Evolutionary conservation across 257 asterid genomes (phyloP), one percentile per base, ranked within the genome.

Genomic region (Solanum chiquidenum): DNA sequence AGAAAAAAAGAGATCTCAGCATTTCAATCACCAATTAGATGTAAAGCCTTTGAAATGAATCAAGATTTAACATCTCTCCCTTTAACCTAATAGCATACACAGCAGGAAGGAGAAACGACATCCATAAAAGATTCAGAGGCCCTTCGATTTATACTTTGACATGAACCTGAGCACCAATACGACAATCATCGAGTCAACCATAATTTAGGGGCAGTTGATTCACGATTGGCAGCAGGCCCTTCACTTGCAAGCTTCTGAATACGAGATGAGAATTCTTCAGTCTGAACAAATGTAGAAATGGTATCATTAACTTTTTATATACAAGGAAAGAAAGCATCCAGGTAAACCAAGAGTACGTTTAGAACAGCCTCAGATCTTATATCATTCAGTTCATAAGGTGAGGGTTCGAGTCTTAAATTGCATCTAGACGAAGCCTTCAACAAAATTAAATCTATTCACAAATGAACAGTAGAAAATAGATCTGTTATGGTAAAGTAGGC

Each of bases 171-270:
- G 18, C 23, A 64, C 74, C 33, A 11, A 34, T 25, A 18, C 29
- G 13, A 83, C 58, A 60, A 16, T 87, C 87, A 72, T 92, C 93
- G 92, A 62, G 88, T 90, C 93, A 95, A 88, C 98, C 95, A 93
- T 79, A 91, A 94, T 90, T 91, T 95, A 7, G 95, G 92, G 86
- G 93, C 93, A 16, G 74, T 88, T 52, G 83, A 73, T 66, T 92
- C 96, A 6, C 91, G 92, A 69, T 92, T 93, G 3, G 92, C 92
- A 62, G 92, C 83, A 85, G 94, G 90, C 33, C 98, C 98, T 88
- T 94, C 95, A 91, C 86, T 94, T 27, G 98, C 98, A 83, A 96
- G 95, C 92, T 94, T 95, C 93, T 94, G 97, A 92, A 96, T 94
- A 33, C 96, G 96, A 1, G 93, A 90, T 27, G 98, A 93, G 87